Evolutionary conservation across 345 rosid genomes (phyloP).

Genomic region (Clarkia xantiana): DNA sequence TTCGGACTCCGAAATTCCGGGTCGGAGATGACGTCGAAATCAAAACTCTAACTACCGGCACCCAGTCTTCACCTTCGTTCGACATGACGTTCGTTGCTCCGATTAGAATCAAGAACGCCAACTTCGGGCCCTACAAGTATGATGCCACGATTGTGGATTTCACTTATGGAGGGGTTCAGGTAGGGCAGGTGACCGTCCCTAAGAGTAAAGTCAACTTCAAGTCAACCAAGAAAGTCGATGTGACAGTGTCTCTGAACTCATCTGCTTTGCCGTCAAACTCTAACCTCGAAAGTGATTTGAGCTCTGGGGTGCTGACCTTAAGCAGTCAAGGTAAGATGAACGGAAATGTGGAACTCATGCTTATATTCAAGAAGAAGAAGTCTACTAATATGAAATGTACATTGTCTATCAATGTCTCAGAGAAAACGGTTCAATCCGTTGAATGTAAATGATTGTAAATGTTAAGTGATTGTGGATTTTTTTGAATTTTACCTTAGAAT

Average conservation of each 20-base stretch:
- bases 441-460: background rate
- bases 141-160: slow-evolving; percentile 1
- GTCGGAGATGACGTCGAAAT: background rate
- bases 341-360: slow-evolving; percentile 9
- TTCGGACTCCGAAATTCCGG: slow-evolving; percentile 1
- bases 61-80: slow-evolving; percentile 1
- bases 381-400: slow-evolving; percentile 10
- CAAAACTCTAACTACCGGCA: background rate
- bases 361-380: slow-evolving; percentile 15
- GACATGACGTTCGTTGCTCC: background rate
- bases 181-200: background rate
- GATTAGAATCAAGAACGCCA: slow-evolving; percentile 1
- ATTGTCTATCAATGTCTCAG: slow-evolving; percentile 3
- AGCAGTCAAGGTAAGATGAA: slow-evolving; percentile 2
- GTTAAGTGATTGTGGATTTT: too few relatives aligned
- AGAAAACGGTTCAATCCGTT: slow-evolving; percentile 1
- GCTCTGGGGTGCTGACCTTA: slow-evolving; percentile 1
- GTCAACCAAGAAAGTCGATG: slow-evolving; percentile 4
- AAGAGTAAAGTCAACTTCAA: slow-evolving; percentile 2
- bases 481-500: too few relatives aligned
- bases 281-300: background rate
- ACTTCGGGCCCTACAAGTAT: slow-evolving; percentile 7
- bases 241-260: background rate
- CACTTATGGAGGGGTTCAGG: slow-evolving; percentile 1
- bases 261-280: background rate